These are phyloP conservation scores for Anisogramma anomala DNA, from an alignment of 2,329 filamentous ascomycete genomes.

Conservation along the genomic window DNA sequence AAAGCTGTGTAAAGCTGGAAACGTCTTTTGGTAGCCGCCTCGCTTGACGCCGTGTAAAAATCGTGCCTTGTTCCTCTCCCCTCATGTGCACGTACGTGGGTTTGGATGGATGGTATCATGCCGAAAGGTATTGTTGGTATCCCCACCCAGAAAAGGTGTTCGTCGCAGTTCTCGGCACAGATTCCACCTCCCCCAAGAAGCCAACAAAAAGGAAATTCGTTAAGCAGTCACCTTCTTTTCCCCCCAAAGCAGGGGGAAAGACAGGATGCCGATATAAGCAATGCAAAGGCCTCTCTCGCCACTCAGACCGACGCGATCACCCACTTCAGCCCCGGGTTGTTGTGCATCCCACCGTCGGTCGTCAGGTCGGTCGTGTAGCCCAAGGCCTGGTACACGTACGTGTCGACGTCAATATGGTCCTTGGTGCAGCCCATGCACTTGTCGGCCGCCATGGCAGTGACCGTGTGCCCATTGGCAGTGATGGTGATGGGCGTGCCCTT, in stretches of 20 bases:
- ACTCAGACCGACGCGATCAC: not conserved
- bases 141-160: not conserved
- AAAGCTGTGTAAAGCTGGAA: not conserved
- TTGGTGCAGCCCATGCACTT: constrained; percentile 14
- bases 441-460: constrained; percentile 12
- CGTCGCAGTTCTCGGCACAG: not conserved
- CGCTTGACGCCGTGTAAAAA: not conserved
- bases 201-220: constrained; percentile 11
- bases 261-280: not conserved
- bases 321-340: constrained; percentile 7
- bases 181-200: not conserved
- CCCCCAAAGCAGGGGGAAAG: not conserved
- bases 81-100: not conserved
- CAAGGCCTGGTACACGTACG: constrained; percentile 32
- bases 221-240: not conserved
- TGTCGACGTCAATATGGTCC: constrained; percentile 11
- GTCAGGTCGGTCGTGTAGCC: constrained; percentile 32
- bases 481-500: constrained; percentile 36
- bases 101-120: constrained; percentile 6
- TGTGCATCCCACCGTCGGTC: constrained; percentile 32
- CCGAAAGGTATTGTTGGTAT: not conserved
- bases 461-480: constrained; percentile 19
- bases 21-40: not conserved
- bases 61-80: not conserved
- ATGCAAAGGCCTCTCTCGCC: not conserved